These are phyloP conservation scores for Phaeotremella skinneri DNA, from an alignment of 768 basidiomycete species.

Conservation along the genomic window DNA sequence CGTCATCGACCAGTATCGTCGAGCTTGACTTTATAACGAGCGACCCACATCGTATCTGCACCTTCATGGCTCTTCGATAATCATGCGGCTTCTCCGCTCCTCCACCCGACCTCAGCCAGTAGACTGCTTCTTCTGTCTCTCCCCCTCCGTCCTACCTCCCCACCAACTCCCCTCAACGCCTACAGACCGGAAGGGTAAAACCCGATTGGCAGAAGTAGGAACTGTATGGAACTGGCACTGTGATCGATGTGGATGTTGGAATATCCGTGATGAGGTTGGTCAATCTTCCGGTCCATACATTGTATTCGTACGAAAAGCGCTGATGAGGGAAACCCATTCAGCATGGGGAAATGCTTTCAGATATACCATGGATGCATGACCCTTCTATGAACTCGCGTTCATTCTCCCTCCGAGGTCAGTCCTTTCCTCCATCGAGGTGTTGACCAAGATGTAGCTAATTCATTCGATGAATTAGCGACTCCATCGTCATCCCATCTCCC, in stretches of 20 bases:
- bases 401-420: slow-evolving; percentile 40
- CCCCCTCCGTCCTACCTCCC: slow-evolving; percentile 31
- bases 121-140: slow-evolving; percentile 48
- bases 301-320: not conserved
- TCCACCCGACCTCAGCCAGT: slow-evolving; percentile 35
- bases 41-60: too few species aligned
- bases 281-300: not conserved
- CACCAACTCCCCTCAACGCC: not conserved
- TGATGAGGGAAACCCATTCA: slow-evolving; percentile 25
- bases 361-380: slow-evolving; percentile 85
- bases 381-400: slow-evolving; percentile 59
- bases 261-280: slow-evolving; percentile 37
- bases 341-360: slow-evolving; percentile 72
- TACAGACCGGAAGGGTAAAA: slow-evolving; percentile 32
- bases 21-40: too few species aligned
- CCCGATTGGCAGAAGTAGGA: slow-evolving; percentile 26
- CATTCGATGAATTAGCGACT: slow-evolving; percentile 20
- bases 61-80: too few species aligned
- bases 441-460: not conserved
- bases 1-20: too few species aligned
- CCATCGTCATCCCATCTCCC: slow-evolving; percentile 42
- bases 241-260: slow-evolving; percentile 42
- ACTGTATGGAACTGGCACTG: slow-evolving; percentile 45
- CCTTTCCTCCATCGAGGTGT: not conserved
- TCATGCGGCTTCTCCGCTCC: slow-evolving; percentile 38